Percentiles rank a stretch among this genome's conserved stretches.
phyloP scores from a whole-genome alignment of 2,329 filamentous ascomycete species.

The Aspergillus novoparasiticus region DNA sequence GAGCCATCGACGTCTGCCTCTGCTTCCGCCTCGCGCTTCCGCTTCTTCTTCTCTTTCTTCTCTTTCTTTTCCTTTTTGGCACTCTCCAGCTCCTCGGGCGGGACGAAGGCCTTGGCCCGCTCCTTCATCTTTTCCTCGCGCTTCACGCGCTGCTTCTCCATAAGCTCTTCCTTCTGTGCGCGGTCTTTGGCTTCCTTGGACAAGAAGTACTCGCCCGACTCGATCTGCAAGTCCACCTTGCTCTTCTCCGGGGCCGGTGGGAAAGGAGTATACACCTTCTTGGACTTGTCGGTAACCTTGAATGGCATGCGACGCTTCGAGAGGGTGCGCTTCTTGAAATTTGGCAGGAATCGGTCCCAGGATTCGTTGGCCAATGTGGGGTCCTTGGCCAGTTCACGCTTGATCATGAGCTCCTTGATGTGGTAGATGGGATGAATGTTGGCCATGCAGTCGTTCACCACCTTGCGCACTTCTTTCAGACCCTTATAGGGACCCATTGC shows the following conservation, averaged over 20 bases:
- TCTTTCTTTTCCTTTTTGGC: conserved; percentile 50
- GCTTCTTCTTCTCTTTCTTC: conserved; percentile 49
- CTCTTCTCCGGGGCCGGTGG: conserved; percentile 96
- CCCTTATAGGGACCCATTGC: conserved; percentile 92
- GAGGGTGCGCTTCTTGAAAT: conserved; percentile 93
- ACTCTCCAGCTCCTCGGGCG: conserved; percentile 73
- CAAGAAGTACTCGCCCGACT: conserved; percentile 95
- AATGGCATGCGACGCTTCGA: conserved; percentile 79
- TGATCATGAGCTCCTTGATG: conserved; percentile 95
- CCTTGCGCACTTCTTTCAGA: conserved; percentile 84
- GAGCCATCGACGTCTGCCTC: conserved; percentile 35
- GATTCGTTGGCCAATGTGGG: conserved; percentile 82
- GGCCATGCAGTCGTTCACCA: conserved; percentile 94
- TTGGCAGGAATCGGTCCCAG: conserved; percentile 94
- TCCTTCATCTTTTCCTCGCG: conserved; percentile 87
- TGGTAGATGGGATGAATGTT: conserved; percentile 91
- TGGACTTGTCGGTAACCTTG: conserved; percentile 88
- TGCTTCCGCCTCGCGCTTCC: conserved; percentile 39
- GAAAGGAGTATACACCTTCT: conserved; percentile 96
- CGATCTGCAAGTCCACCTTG: conserved; percentile 97
- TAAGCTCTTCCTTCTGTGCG: conserved; percentile 73
- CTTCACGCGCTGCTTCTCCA: conserved; percentile 83
- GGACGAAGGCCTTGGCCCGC: conserved; percentile 81
- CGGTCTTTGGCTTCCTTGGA: conserved; percentile 90
- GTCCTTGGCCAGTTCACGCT: conserved; percentile 86